phyloP scores from a whole-genome alignment of 495 filamentous ascomycete species.

The Glutinoglossum americanum region DNA sequence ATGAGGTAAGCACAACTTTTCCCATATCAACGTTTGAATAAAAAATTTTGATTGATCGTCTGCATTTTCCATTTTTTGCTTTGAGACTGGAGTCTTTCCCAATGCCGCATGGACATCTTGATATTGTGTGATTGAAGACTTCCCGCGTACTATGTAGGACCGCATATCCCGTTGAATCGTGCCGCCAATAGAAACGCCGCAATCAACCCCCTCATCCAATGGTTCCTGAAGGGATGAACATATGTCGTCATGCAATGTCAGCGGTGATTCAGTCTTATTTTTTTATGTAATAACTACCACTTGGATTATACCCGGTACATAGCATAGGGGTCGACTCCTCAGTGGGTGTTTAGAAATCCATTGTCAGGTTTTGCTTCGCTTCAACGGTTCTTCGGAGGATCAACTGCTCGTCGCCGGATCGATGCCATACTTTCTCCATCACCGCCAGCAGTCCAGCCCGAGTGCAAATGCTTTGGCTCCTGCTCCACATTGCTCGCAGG shows the following conservation, averaged over 20 bases:
- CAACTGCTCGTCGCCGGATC: too few species aligned
- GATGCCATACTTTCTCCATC: too few species aligned
- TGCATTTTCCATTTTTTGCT: not conserved
- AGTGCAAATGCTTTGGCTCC: not conserved
- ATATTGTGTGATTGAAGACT: not conserved
- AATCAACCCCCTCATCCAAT: not conserved
- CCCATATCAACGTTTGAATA: not conserved
- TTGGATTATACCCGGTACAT: too few species aligned
- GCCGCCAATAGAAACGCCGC: not conserved
- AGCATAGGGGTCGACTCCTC: too few species aligned
- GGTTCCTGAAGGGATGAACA: not conserved
- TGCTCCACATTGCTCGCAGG: not conserved
- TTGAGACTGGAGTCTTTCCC: not conserved
- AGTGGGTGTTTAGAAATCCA: too few species aligned
- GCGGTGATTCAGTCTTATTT: not conserved
- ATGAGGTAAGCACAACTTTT: conserved; percentile 1
- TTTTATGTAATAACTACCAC: not conserved
- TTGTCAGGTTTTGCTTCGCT: too few species aligned
- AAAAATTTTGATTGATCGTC: not conserved
- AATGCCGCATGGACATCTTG: conserved; percentile 11
- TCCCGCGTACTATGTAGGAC: not conserved
- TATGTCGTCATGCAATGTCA: not conserved
- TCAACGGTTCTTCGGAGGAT: too few species aligned
- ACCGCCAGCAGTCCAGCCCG: too few species aligned
- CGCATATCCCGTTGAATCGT: not conserved